These are phyloP conservation scores for Boletellus sp. DNA, from an alignment of 768 basidiomycete genomes.

Conservation along the genomic window DNA sequence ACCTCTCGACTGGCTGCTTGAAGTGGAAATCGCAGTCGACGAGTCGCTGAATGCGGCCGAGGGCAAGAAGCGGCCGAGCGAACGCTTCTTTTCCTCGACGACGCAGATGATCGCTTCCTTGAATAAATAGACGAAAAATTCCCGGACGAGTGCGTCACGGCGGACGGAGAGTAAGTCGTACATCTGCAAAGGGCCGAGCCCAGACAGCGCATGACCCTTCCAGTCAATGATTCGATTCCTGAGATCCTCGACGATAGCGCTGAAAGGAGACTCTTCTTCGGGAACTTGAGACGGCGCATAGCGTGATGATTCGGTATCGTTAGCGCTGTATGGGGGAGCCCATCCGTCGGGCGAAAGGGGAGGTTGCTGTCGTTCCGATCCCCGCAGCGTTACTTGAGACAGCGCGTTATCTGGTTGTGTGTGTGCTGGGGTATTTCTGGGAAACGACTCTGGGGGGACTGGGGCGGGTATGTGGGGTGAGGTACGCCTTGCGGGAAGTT, in stretches of 20 bases:
- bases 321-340: conserved; percentile 26
- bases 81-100: conserved; percentile 91
- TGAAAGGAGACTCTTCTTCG: conserved; percentile 76
- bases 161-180: conserved; percentile 89
- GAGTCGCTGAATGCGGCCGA: conserved; percentile 56
- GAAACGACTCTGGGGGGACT: conserved; percentile 46
- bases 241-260: conserved; percentile 82
- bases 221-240: conserved; percentile 90
- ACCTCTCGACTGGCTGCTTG: conserved; percentile 42
- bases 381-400: conserved; percentile 8
- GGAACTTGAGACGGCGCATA: conserved; percentile 18
- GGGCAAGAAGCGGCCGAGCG: conserved; percentile 69
- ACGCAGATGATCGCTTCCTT: conserved; percentile 98
- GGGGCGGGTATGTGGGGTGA: conserved; percentile 51
- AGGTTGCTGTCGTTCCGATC: conserved; percentile 21
- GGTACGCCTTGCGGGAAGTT: conserved; percentile 76
- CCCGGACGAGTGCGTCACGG: conserved; percentile 83
- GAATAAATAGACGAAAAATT: conserved; percentile 97
- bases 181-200: conserved; percentile 85
- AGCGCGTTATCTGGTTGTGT: conserved; percentile 23
- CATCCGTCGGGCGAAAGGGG: conserved; percentile 23
- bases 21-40: conserved; percentile 38
- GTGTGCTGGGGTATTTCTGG: conserved; percentile 25
- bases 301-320: conserved; percentile 32
- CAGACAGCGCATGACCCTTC: conserved; percentile 90